These are phyloP conservation scores for Xylaria digitata DNA, from an alignment of 2,329 filamentous ascomycete genomes.

Conservation along the genomic window DNA sequence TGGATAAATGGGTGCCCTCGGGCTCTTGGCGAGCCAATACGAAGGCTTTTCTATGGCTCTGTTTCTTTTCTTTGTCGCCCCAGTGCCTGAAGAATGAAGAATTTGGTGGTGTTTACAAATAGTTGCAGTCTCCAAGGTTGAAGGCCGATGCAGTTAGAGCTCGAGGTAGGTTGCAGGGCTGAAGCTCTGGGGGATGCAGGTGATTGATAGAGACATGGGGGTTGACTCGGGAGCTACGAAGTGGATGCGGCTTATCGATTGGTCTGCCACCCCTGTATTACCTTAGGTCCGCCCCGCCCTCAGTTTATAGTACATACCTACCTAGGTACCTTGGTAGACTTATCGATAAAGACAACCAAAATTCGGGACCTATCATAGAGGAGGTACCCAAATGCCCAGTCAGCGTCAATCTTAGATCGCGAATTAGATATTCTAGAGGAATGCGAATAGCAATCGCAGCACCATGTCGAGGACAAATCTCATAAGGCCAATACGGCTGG, in stretches of 20 bases:
- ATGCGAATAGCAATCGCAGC: conserved; percentile 40
- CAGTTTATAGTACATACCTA: not conserved
- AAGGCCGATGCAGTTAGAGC: conserved; percentile 6
- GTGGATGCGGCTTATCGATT: conserved; percentile 25
- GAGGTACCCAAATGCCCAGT: conserved; percentile 8
- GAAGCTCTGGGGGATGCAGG: conserved; percentile 17
- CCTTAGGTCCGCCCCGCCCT: too few species aligned
- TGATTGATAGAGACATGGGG: not conserved
- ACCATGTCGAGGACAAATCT: conserved; percentile 48
- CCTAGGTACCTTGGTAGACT: not conserved
- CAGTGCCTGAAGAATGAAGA: not conserved
- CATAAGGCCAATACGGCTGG: conserved; percentile 49
- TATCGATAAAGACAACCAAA: conserved; percentile 47
- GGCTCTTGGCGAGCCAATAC: not conserved
- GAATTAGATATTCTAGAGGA: conserved; percentile 35
- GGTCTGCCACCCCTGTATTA: too few species aligned
- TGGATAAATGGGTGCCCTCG: not conserved
- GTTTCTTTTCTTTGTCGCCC: not conserved
- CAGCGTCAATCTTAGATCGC: conserved; percentile 38
- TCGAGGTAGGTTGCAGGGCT: conserved; percentile 16
- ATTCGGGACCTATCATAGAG: conserved; percentile 38
- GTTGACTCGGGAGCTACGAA: conserved; percentile 1
- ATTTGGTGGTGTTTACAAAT: not conserved
- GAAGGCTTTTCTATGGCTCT: not conserved
- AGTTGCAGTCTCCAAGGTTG: not conserved